A percentile compares a stretch with the other conserved stretches of the same genome.
phyloP scores from a whole-genome alignment of 2,329 filamentous ascomycete species.

The Pestalotiopsis sp. region DNA sequence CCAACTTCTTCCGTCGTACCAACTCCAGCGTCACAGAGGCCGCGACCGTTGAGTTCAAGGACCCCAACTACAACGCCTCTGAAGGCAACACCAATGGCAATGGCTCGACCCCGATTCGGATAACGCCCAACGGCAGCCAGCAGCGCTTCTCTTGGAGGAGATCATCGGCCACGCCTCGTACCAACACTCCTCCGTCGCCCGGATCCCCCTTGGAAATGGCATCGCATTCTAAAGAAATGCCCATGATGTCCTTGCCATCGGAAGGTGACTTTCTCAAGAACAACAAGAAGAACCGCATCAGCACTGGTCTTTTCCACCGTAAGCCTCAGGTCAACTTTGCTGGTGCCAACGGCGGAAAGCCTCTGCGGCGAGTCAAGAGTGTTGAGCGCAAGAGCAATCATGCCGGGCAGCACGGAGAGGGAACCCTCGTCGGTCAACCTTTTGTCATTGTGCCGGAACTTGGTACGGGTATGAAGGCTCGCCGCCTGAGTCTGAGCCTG shows the following conservation, averaged over 20 bases:
- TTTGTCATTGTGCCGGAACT: constrained; percentile 66
- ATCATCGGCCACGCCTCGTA: constrained; percentile 28
- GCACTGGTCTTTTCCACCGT: constrained; percentile 47
- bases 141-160: constrained; percentile 33
- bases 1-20: constrained; percentile 19
- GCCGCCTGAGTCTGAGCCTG: constrained; percentile 72
- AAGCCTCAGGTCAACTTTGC: constrained; percentile 50
- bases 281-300: constrained; percentile 50
- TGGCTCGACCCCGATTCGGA: constrained; percentile 21
- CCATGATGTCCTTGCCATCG: constrained; percentile 34
- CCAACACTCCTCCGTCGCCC: constrained; percentile 35
- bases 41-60: constrained; percentile 21
- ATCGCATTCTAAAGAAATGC: constrained; percentile 22
- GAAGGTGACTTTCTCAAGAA: constrained; percentile 44
- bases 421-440: constrained; percentile 35
- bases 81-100: constrained; percentile 22
- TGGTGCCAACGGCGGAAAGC: constrained; percentile 24
- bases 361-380: constrained; percentile 25
- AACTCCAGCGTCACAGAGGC: constrained; percentile 26
- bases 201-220: constrained; percentile 26
- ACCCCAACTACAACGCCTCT: constrained; percentile 24
- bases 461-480: constrained; percentile 75
- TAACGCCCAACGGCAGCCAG: constrained; percentile 19
- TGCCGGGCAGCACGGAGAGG: constrained; percentile 15
- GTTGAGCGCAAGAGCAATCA: constrained; percentile 29